Evolutionary conservation across 352 stramenopile species (phyloP).

Genomic region (Elongisporangium prolatum): DNA sequence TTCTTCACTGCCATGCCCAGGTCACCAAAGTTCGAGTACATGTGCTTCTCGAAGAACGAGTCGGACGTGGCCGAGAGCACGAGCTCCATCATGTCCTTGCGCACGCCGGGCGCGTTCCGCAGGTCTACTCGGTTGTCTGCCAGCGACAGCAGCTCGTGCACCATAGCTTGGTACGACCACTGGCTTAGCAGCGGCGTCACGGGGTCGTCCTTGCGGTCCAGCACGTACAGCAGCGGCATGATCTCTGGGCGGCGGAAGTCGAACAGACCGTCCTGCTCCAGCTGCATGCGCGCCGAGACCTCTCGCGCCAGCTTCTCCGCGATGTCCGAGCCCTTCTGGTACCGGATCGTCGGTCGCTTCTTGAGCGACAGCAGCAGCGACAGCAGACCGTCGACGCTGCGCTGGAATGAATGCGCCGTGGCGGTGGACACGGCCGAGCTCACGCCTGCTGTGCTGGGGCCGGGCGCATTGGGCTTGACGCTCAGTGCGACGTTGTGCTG

Average conservation of each 20-base stretch:
- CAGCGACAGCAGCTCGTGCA: constrained; percentile 98
- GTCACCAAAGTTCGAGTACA: constrained; percentile 98
- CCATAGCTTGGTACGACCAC: constrained; percentile 99
- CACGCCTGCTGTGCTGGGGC: constrained; percentile 8
- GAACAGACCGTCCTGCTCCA: constrained; percentile 95
- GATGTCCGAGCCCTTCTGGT: constrained; percentile 90
- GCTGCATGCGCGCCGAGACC: constrained; percentile 91
- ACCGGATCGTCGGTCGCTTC: constrained; percentile 95
- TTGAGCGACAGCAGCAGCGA: constrained; percentile 95
- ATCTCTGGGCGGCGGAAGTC: constrained; percentile 92
- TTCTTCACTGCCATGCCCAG: constrained; percentile 94
- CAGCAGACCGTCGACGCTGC: constrained; percentile 93
- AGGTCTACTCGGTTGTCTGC: constrained; percentile 98
- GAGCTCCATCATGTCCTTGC: constrained; percentile 97
- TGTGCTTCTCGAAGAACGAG: constrained; percentile 95
- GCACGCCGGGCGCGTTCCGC: constrained; percentile 89
- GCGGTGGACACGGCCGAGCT: constrained; percentile 15
- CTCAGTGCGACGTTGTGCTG: constrained; percentile 48
- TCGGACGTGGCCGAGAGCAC: constrained; percentile 95
- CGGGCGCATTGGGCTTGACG: constrained; percentile 34
- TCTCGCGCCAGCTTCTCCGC: constrained; percentile 93
- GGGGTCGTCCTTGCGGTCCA: constrained; percentile 98
- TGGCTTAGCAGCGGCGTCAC: constrained; percentile 98
- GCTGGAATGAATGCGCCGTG: constrained; percentile 80
- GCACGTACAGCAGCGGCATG: constrained; percentile 87